Evolutionary conservation across 2,329 filamentous ascomycete genomes (phyloP).

Genomic region (Ceratocystis cubensis): DNA sequence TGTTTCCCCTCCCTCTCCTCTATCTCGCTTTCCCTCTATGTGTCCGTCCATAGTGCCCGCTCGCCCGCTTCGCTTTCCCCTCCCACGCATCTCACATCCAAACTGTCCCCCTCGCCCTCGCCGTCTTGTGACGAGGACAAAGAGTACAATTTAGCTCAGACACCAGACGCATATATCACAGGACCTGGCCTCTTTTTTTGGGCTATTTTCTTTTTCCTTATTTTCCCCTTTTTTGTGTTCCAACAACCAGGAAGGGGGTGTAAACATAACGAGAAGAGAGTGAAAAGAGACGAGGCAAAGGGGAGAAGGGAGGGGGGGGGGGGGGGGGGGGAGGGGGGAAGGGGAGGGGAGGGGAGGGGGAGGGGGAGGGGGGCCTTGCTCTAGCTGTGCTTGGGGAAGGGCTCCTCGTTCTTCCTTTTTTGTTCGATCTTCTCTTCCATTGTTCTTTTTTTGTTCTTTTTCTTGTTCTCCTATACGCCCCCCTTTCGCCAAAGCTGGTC

Average conservation of each 20-base stretch:
- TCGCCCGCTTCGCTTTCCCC: background rate
- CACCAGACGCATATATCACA: background rate
- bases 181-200: background rate
- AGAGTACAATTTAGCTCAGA: conserved; percentile 5
- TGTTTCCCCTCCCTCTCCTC: background rate
- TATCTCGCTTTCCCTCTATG: background rate
- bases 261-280: no score
- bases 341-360: background rate
- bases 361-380: background rate
- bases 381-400: background rate
- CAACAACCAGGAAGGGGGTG: no score
- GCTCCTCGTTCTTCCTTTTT: background rate
- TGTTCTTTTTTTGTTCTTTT: conserved; percentile 8
- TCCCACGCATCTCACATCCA: background rate
- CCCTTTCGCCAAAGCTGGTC: background rate
- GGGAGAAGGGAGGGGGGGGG: background rate
- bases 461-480: background rate
- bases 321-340: background rate
- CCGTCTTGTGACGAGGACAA: conserved; percentile 8
- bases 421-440: conserved; percentile 3
- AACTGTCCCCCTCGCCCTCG: background rate
- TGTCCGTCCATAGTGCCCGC: background rate
- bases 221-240: no score
- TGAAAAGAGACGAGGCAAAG: no score
- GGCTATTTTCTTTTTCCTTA: no score